Evolutionary conservation across 2,329 filamentous ascomycete genomes (phyloP), one percentile per base, ranked within the genome.

Genomic region (Claviceps spartinae): DNA sequence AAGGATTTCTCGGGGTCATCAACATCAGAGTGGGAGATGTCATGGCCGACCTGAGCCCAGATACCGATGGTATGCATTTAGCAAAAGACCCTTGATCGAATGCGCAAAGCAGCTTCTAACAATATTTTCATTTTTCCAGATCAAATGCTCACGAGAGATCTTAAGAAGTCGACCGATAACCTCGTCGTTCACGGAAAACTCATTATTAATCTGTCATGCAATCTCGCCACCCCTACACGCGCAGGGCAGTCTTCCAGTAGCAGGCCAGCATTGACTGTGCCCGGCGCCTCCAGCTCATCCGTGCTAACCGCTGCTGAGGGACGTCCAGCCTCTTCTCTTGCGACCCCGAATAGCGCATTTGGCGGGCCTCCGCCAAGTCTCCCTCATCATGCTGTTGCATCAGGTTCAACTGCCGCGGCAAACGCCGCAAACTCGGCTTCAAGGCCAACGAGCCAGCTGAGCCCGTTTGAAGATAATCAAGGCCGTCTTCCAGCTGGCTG

Each of bases 91-190:
- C 2, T 16, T 49, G 7, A 34, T 42, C 11, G 34, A 14, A 20
- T 47, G 11, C n/a, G 4, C 13, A 11, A 61, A 56, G 58, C 62
- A 63, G 53, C 11, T 8, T 67, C 61, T 59, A 55, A 51, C 49
- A 59, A 54, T 41, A 16, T 55, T 56, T 60, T 64, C 53, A 61
- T 55, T 46, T 44, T 46, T 37, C 82, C 81, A 97, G 79, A 97
- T 81, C 90, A 97, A 72, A 98, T 97, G 91, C 86, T 98, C 65
- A 97, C 93, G 49, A 78, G 89, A 59, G 93, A 98, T 67, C 77
- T 98, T 37, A 96, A 97, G 67, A 97, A 96, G 70, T 96, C 93
- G 5, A 96, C 89, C 54, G 93, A 98, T 67, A 97, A 97, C 65
- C 81, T 98, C 48, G 89, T 97, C 52, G 93, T 98, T 37, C 90